Evolutionary conservation across 148 eudicot species (phyloP).

Genomic region (Mesembryanthemum crystallinum): DNA sequence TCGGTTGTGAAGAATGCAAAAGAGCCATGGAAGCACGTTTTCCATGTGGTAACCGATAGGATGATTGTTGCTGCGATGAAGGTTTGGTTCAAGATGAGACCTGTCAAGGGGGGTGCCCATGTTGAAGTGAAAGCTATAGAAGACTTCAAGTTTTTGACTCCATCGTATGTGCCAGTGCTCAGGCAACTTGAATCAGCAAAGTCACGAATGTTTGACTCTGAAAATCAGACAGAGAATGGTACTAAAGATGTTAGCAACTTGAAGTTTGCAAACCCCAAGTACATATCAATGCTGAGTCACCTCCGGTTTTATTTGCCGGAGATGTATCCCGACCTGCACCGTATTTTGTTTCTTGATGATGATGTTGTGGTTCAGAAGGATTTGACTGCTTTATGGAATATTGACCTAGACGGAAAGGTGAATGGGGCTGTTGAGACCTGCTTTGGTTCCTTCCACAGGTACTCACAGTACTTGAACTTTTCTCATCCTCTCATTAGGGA

Average conservation of each 20-base stretch:
- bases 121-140: constrained; percentile 79
- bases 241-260: constrained; percentile 54
- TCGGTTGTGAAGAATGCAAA: constrained; percentile 71
- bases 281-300: constrained; percentile 80
- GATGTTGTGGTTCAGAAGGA: constrained; percentile 98
- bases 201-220: constrained; percentile 48
- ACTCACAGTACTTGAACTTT: constrained; percentile 79
- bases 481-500: constrained; percentile 82
- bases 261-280: constrained; percentile 57
- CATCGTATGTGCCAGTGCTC: constrained; percentile 84
- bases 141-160: constrained; percentile 59
- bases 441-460: constrained; percentile 89
- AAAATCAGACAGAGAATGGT: constrained; percentile 62
- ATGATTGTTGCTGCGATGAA: constrained; percentile 91
- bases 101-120: constrained; percentile 69
- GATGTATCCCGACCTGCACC: constrained; percentile 78
- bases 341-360: constrained; percentile 80
- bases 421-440: constrained; percentile 89
- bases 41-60: constrained; percentile 81
- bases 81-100: constrained; percentile 89
- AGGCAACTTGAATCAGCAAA: constrained; percentile 63
- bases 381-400: constrained; percentile 79
- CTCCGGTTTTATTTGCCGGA: constrained; percentile 89
- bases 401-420: constrained; percentile 81
- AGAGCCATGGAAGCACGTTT: constrained; percentile 84